Conservation (phyloP, 129 eudicot species). For the Smallanthus sonchifolius region DNA sequence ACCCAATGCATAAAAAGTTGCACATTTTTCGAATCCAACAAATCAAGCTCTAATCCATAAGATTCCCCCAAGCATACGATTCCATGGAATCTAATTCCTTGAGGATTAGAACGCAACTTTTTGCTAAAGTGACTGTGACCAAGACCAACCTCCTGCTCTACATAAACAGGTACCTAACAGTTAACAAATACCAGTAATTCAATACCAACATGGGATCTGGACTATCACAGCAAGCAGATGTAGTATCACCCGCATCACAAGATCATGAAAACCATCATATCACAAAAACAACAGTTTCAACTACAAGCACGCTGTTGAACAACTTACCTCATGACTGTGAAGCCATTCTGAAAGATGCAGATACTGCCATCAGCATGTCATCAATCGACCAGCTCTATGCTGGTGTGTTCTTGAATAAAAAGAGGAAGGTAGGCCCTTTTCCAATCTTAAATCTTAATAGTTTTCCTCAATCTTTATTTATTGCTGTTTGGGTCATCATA, state of each 20-base stretch:
- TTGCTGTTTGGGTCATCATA: background rate
- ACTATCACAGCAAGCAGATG: slow-evolving; percentile 38
- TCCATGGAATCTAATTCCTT: slow-evolving; percentile 33
- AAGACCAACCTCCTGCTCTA: slow-evolving; percentile 5
- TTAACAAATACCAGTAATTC: background rate
- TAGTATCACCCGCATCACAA: slow-evolving; percentile 18
- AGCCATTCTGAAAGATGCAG: slow-evolving; percentile 56
- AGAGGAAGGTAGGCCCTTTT: slow-evolving; percentile 38
- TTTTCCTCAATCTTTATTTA: background rate
- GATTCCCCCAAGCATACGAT: slow-evolving; percentile 21
- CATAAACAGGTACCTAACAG: slow-evolving; percentile 2
- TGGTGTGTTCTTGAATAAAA: slow-evolving; percentile 64
- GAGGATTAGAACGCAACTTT: slow-evolving; percentile 9
- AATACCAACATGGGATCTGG: slow-evolving; percentile 40
- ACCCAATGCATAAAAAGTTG: background rate
- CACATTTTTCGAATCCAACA: background rate
- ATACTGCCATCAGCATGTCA: slow-evolving; percentile 37
- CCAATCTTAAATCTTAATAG: background rate
- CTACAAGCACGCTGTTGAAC: slow-evolving; percentile 16
- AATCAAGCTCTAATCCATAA: slow-evolving; percentile 2
- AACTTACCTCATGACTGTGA: slow-evolving; percentile 56
- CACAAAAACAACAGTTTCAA: background rate
- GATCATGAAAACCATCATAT: slow-evolving; percentile 6
- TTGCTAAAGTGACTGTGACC: slow-evolving; percentile 15
- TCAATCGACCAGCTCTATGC: slow-evolving; percentile 41